Conservation (phyloP, 192 early-diverging fungal genomes). For the Haplosporangium gracile region DNA sequence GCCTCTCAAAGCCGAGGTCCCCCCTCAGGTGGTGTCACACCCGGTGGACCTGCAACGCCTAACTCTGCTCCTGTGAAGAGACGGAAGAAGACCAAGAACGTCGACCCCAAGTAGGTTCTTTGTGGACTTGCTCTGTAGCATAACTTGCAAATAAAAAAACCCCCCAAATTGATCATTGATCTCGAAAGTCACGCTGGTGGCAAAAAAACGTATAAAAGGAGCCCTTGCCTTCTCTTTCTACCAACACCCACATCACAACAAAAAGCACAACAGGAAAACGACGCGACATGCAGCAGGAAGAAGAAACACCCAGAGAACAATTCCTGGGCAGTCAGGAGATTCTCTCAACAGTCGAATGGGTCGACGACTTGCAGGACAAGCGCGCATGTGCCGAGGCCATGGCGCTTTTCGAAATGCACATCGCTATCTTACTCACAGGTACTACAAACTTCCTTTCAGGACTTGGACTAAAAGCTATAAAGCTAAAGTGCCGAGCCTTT, state of each 20-base stretch:
- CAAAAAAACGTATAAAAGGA: neutral
- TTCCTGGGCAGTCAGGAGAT: constrained; percentile 44
- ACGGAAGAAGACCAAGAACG: constrained; percentile 48
- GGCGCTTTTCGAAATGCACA: constrained; percentile 37
- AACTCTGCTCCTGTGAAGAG: constrained; percentile 30
- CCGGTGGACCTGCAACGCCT: constrained; percentile 38
- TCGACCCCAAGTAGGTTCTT: constrained; percentile 21
- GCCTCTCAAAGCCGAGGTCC: constrained; percentile 1
- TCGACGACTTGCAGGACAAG: constrained; percentile 30
- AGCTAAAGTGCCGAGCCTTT: neutral
- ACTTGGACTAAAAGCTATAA: neutral
- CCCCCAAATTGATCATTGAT: neutral
- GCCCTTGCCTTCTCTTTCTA: neutral
- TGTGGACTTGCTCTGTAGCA: no score
- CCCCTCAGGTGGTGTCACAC: constrained; percentile 9
- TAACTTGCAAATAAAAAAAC: neutral
- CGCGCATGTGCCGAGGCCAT: constrained; percentile 16
- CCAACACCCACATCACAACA: neutral
- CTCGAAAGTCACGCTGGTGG: neutral
- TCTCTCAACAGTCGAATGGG: constrained; percentile 48
- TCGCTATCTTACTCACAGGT: constrained; percentile 25
- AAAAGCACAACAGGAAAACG: neutral
- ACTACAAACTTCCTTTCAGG: neutral
- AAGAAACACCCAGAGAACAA: constrained; percentile 24
- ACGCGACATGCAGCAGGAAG: constrained; percentile 8